Evolutionary conservation across 2,329 filamentous ascomycete genomes (phyloP).

Genomic region (Fusarium succisae): DNA sequence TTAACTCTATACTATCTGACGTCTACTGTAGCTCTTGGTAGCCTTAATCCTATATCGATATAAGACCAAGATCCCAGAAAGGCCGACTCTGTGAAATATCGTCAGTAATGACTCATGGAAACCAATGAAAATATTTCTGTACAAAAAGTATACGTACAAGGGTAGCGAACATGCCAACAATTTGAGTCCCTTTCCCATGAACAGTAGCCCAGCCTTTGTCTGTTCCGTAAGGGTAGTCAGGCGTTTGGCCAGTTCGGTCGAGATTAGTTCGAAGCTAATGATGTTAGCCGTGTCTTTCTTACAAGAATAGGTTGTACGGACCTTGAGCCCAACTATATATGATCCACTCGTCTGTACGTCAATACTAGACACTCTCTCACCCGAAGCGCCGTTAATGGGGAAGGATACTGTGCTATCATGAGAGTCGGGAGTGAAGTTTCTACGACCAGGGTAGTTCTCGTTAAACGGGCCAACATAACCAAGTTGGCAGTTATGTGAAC

Average conservation of each 20-base stretch:
- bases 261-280: not conserved
- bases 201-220: not conserved
- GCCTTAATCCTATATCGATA: not conserved
- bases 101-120: not conserved
- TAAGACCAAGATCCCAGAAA: not conserved
- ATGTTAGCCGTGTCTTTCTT: not conserved
- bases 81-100: not conserved
- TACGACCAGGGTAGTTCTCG: not conserved
- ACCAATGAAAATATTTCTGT: rapidly evolving
- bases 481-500: not conserved
- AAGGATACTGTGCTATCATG: not conserved
- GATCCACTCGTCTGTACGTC: not conserved
- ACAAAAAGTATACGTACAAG: not conserved
- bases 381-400: not conserved
- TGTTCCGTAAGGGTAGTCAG: not conserved
- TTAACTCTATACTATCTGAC: not conserved
- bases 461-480: not conserved
- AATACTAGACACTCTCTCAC: not conserved
- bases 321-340: not conserved
- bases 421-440: not conserved
- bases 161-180: not conserved
- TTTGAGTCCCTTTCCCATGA: too few relatives aligned
- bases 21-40: not conserved
- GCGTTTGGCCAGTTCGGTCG: not conserved
- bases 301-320: rapidly evolving